These are phyloP conservation scores for Acacia confusa DNA, from an alignment of 306 rosid genomes.

Conservation along the genomic window DNA sequence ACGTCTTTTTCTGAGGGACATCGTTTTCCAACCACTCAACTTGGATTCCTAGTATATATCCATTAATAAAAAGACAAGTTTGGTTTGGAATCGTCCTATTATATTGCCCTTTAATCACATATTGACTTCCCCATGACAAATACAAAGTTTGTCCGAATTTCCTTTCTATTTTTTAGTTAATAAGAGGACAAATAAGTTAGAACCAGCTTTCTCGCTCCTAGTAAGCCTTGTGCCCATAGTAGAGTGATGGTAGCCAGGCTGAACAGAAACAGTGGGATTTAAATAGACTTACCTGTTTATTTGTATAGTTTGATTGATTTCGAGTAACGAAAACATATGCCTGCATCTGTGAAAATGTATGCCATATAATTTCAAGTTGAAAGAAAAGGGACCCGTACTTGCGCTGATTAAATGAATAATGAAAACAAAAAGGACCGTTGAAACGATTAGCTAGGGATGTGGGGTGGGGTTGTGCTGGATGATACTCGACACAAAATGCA, in stretches of 20 bases:
- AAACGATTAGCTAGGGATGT: neutral
- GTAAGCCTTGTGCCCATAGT: neutral
- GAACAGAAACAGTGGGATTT: neutral
- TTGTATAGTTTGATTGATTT: neutral
- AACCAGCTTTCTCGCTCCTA: neutral
- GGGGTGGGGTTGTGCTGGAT: too few relatives aligned
- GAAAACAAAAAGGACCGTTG: neutral
- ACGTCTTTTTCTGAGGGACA: neutral
- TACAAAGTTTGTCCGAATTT: neutral
- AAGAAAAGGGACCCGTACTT: neutral
- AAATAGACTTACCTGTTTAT: neutral
- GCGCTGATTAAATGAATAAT: neutral
- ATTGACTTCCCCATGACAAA: neutral
- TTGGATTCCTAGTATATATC: neutral
- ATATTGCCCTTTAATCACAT: neutral
- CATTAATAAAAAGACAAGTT: neutral
- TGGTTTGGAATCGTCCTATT: neutral
- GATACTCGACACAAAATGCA: too few relatives aligned
- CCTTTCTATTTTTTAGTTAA: neutral
- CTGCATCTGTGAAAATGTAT: too few relatives aligned
- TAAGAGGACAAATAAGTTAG: too few relatives aligned
- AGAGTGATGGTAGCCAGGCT: neutral
- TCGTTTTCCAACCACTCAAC: neutral
- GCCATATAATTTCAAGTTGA: neutral
- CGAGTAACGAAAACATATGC: neutral